Conservation (phyloP, 179 eudicot species). For the Actinidia polygama region DNA sequence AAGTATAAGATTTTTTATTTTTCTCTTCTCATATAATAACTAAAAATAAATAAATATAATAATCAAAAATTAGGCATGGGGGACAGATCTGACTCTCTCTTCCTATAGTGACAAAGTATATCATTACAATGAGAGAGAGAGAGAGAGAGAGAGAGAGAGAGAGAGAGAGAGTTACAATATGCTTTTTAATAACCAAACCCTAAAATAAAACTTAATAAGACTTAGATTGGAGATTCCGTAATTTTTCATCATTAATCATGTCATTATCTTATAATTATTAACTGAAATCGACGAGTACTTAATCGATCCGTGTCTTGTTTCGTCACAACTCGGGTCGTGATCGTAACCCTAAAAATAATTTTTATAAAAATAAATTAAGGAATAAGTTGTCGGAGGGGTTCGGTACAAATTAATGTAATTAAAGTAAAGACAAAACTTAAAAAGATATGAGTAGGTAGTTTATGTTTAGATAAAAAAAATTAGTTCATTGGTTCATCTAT, state of each 20-base stretch:
- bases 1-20: too few relatives aligned
- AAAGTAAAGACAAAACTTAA: neutral
- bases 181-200: too few relatives aligned
- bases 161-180: too few relatives aligned
- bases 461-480: too few relatives aligned
- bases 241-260: neutral
- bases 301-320: constrained; percentile 17
- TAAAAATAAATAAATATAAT: too few relatives aligned
- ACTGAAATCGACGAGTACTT: neutral
- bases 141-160: too few relatives aligned
- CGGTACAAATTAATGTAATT: neutral
- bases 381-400: constrained; percentile 4
- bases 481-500: neutral
- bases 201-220: neutral
- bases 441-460: neutral
- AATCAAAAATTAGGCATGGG: too few relatives aligned
- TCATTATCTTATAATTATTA: neutral
- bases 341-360: neutral
- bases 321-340: constrained; percentile 23
- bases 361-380: neutral
- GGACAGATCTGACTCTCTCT: too few relatives aligned
- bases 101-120: too few relatives aligned
- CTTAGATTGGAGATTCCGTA: neutral
- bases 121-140: too few relatives aligned
- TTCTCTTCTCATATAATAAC: too few relatives aligned